phyloP scores from a whole-genome alignment of 352 stramenopile genomes.

The Globisporangium perplexum region DNA sequence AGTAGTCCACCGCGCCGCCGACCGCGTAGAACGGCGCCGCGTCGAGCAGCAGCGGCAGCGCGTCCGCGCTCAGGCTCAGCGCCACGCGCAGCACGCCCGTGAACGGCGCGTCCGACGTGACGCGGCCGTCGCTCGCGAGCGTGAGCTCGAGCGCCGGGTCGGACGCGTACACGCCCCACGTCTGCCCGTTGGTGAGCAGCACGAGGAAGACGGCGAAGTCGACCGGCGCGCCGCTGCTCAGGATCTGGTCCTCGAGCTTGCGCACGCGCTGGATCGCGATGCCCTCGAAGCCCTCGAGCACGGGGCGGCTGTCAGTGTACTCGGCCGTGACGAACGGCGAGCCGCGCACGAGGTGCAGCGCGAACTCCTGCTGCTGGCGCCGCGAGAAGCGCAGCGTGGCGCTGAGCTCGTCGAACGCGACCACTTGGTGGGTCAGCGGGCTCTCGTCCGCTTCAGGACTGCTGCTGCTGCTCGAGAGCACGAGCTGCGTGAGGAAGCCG shows the following conservation, averaged over 20 bases:
- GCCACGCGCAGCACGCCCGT: conserved; percentile 55
- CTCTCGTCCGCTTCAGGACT: neutral
- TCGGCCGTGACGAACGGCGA: conserved; percentile 81
- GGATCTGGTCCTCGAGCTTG: conserved; percentile 29
- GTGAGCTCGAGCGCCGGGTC: conserved; percentile 35
- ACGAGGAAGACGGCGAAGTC: conserved; percentile 45
- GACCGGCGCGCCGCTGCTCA: conserved; percentile 35
- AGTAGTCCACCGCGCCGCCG: conserved; percentile 46
- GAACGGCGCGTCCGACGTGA: conserved; percentile 29
- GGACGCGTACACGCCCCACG: conserved; percentile 63
- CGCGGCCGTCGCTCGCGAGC: conserved; percentile 22
- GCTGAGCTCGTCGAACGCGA: conserved; percentile 66
- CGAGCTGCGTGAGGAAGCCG: conserved; percentile 67
- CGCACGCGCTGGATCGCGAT: conserved; percentile 45
- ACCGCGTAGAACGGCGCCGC: conserved; percentile 50
- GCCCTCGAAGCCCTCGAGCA: conserved; percentile 48
- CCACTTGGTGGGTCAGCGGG: conserved; percentile 41
- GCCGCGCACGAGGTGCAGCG: conserved; percentile 57
- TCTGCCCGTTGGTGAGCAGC: conserved; percentile 53
- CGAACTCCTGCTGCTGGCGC: conserved; percentile 33
- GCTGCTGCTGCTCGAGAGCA: conserved; percentile 28
- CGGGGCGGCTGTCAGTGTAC: conserved; percentile 40
- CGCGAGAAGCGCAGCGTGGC: conserved; percentile 55
- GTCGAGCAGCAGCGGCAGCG: conserved; percentile 47
- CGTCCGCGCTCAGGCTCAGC: conserved; percentile 29